Base-by-base conservation (phyloP, 305 asterid species). In the Galium porrigens region DNA sequence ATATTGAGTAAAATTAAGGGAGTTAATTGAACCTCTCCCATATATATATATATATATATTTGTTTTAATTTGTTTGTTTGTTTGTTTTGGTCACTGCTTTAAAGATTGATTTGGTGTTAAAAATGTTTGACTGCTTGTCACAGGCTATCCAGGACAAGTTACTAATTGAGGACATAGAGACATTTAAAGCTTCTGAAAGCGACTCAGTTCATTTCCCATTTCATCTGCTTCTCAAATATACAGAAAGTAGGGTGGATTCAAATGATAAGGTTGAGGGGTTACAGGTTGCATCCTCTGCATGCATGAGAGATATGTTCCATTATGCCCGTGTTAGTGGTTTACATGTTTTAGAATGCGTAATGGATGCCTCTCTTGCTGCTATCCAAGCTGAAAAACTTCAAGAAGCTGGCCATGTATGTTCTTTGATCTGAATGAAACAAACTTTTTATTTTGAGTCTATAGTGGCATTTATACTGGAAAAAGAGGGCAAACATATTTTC, bases 281-380 rank as follows among this genome's bases (percentile, higher is more conserved):
- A 72, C 85, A 81, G 73, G 77, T 70, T 68, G 86, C 80, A 53
- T 74, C 77, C 18, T 66, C 76, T 68, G 65, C 80, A 73, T 87
- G 95, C 87, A 83, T 74, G 85, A 80, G 95, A 75, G 95, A 89
- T 65, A 79, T 85, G 85, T 87, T 77, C 79, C 97, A 89, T 74
- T 87, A 82, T 74, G 89, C 87, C 72, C 97, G 95, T 71, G 81
- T 87, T 69, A 77, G 81, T 65, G 97, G 97, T 51, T 76, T 86
- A 82, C 97, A 92, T 80, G 75, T 74, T 68, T 76, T 89, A 42
- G 94, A 87, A 73, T 83, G 89, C 46, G 70, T 82, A 34, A 72
- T 92, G 78, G 84, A 85, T 73, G 77, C 95, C 81, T 89, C 95
- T 39, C 66, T 89, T 74, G 80, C 86, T 71, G 82, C 84, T 72